Evolutionary conservation across 2,329 filamentous ascomycete species (phyloP).

Genomic region (Phialophora verrucosa): DNA sequence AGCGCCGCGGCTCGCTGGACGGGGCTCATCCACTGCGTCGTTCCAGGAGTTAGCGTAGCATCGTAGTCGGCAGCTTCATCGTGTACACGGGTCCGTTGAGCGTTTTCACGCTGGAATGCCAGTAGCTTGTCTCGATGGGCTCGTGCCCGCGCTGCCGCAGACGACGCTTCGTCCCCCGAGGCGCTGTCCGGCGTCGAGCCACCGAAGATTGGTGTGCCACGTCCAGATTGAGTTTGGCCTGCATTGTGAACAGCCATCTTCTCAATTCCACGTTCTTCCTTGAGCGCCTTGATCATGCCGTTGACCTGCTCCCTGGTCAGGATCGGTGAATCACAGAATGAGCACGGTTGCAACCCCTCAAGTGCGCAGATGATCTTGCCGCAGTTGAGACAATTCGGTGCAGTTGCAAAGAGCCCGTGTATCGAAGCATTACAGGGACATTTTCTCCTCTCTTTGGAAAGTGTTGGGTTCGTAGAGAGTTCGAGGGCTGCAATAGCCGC

Average conservation of each 20-base stretch:
- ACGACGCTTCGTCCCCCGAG: slow-evolving; percentile 41
- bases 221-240: slow-evolving; percentile 52
- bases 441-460: slow-evolving; percentile 65
- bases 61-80: slow-evolving; percentile 83
- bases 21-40: slow-evolving; percentile 82
- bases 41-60: slow-evolving; percentile 60
- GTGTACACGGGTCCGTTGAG: slow-evolving; percentile 78
- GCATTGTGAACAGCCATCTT: slow-evolving; percentile 83
- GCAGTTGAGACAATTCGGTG: slow-evolving; percentile 89
- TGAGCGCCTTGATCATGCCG: slow-evolving; percentile 81
- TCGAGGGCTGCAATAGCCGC: slow-evolving; percentile 88
- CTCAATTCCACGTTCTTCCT: slow-evolving; percentile 84
- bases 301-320: slow-evolving; percentile 76
- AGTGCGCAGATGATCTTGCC: slow-evolving; percentile 96
- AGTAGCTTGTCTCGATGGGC: slow-evolving; percentile 82
- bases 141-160: slow-evolving; percentile 49
- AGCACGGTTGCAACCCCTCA: slow-evolving; percentile 92
- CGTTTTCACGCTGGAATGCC: slow-evolving; percentile 83
- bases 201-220: slow-evolving; percentile 43
- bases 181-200: slow-evolving; percentile 42
- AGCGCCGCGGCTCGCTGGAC: slow-evolving; percentile 81
- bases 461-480: slow-evolving; percentile 83
- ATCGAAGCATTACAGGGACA: slow-evolving; percentile 89
- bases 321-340: slow-evolving; percentile 79
- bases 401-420: slow-evolving; percentile 86